Percentiles rank a stretch among this genome's conserved stretches.
Conservation (phyloP, 2,329 filamentous ascomycete species). For the Paecilomyces formosus region DNA sequence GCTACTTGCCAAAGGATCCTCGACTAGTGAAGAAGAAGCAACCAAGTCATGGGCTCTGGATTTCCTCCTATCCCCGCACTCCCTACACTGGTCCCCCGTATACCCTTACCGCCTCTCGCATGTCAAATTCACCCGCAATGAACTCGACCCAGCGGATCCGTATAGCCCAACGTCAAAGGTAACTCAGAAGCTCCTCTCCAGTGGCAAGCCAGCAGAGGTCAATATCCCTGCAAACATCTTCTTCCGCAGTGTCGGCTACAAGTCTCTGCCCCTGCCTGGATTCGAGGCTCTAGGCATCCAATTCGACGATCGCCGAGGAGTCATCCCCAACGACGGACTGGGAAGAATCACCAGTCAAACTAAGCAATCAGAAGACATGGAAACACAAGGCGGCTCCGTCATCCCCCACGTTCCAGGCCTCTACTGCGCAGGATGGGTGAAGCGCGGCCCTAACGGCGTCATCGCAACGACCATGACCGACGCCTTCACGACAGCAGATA, state of each 20-base stretch:
- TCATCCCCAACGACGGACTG: constrained; percentile 73
- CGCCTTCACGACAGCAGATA: constrained; percentile 81
- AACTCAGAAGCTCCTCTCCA: constrained; percentile 40
- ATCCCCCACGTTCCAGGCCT: constrained; percentile 58
- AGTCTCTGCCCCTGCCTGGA: constrained; percentile 67
- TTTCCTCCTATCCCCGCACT: constrained; percentile 71
- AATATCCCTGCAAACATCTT: constrained; percentile 61
- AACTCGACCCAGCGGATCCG: constrained; percentile 42
- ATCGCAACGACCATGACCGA: constrained; percentile 96
- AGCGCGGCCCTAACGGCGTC: constrained; percentile 86
- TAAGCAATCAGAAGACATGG: constrained; percentile 12
- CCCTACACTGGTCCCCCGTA: constrained; percentile 50
- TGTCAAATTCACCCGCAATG: constrained; percentile 58
- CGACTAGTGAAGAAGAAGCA: constrained; percentile 40
- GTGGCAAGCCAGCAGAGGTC: constrained; percentile 39
- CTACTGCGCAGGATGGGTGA: constrained; percentile 96
- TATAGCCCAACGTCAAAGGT: constrained; percentile 44
- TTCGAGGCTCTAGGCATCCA: constrained; percentile 65
- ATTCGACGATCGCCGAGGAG: constrained; percentile 66
- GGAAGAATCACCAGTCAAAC: constrained; percentile 58
- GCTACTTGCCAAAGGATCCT: constrained; percentile 68
- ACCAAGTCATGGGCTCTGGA: constrained; percentile 74
- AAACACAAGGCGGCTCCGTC: constrained; percentile 28
- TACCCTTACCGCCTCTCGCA: constrained; percentile 49
- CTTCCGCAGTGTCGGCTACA: constrained; percentile 94